Percentiles rank a stretch among this genome's conserved stretches.
These are phyloP conservation scores for Aspergillus jensenii DNA, from an alignment of 2,329 filamentous ascomycete species.

Conservation along the genomic window DNA sequence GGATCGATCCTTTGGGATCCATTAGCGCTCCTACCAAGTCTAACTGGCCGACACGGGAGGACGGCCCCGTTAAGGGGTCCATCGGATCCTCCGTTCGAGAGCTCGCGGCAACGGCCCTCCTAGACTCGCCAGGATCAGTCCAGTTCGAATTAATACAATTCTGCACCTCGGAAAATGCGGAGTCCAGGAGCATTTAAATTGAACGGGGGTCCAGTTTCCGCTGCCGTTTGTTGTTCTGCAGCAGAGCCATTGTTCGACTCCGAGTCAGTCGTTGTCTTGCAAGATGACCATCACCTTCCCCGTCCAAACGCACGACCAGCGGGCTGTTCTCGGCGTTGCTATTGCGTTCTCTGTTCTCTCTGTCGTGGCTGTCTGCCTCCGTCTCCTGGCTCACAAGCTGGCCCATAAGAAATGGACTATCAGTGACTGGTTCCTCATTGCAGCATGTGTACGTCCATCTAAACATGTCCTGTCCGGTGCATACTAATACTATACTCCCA, in stretches of 20 bases:
- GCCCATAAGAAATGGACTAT: conserved; percentile 18
- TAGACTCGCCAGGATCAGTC: no score
- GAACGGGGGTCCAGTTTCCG: not conserved
- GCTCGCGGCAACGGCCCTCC: not conserved
- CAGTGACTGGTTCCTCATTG: conserved; percentile 25
- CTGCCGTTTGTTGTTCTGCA: not conserved
- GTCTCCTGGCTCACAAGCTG: conserved; percentile 21
- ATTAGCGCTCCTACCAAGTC: not conserved
- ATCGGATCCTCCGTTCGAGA: not conserved
- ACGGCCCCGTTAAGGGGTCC: not conserved
- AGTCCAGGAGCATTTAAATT: not conserved
- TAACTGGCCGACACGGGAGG: not conserved
- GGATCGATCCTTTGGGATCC: no score
- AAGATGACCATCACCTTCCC: conserved; percentile 21
- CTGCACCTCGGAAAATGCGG: not conserved
- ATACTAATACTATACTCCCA: no score
- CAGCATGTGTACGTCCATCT: conserved; percentile 16
- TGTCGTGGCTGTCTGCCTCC: conserved; percentile 17
- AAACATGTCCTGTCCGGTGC: no score
- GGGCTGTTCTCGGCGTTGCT: conserved; percentile 18
- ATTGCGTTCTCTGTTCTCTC: conserved; percentile 19
- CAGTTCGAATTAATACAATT: not conserved
- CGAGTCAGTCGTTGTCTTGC: not conserved
- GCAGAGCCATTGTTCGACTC: not conserved
- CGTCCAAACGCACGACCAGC: conserved; percentile 18